Conservation (phyloP, 495 filamentous ascomycete genomes). For the Penicillium herquei region DNA sequence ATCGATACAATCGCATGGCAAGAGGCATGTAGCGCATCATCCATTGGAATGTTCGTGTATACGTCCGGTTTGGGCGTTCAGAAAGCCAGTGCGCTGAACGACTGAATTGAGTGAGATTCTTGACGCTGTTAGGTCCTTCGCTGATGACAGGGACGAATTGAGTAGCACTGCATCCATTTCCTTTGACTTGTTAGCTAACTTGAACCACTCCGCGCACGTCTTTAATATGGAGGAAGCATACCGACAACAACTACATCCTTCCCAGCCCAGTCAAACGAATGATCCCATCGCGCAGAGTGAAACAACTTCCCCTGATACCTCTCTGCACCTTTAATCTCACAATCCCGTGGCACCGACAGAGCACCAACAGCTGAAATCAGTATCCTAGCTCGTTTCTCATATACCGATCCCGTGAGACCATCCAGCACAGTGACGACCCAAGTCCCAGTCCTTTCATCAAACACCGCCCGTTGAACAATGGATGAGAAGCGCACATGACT, state of each 20-base stretch:
- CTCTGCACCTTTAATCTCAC: constrained; percentile 47
- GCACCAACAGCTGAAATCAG: constrained; percentile 48
- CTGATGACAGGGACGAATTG: constrained; percentile 41
- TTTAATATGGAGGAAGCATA: constrained; percentile 9
- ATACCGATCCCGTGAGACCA: constrained; percentile 26
- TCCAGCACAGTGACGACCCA: constrained; percentile 33
- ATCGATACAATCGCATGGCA: constrained; percentile 17
- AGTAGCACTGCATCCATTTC: constrained; percentile 42
- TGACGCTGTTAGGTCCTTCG: constrained; percentile 26
- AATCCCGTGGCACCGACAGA: constrained; percentile 40
- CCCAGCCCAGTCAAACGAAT: constrained; percentile 49
- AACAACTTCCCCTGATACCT: constrained; percentile 52
- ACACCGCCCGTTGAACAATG: constrained; percentile 37
- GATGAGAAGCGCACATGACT: constrained; percentile 41
- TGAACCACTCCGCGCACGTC: neutral
- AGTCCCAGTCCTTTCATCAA: constrained; percentile 30
- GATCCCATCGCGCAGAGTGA: constrained; percentile 60
- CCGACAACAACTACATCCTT: constrained; percentile 60
- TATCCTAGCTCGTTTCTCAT: constrained; percentile 37
- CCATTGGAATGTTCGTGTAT: constrained; percentile 21
- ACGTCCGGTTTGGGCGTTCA: constrained; percentile 28
- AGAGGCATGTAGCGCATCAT: constrained; percentile 23
- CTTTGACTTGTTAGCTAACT: constrained; percentile 9
- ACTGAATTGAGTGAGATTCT: constrained; percentile 48
- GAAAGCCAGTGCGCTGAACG: constrained; percentile 53